A percentile compares a stretch with the other conserved stretches of the same genome.
Conservation (phyloP, 1,284 basidiomycete genomes). For the Naganishia cerealis region DNA sequence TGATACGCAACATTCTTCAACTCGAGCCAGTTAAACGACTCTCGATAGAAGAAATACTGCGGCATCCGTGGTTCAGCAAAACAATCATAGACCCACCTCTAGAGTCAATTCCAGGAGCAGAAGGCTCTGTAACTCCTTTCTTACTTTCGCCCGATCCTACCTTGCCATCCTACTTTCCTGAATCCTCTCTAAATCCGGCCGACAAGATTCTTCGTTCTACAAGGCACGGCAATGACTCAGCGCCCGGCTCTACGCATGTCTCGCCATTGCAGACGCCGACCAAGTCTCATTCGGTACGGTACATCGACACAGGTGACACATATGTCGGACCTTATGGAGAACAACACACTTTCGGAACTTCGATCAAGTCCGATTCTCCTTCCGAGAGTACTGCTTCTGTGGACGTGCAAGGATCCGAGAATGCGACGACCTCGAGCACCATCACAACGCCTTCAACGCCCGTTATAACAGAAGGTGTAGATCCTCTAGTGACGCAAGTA, state of each 20-base stretch:
- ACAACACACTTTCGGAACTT: not conserved
- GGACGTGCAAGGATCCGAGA: slow-evolving; percentile 43
- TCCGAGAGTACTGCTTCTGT: slow-evolving; percentile 45
- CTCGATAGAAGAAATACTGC: slow-evolving; percentile 79
- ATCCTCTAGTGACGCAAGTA: not conserved
- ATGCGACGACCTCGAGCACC: slow-evolving; percentile 38
- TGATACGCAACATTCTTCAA: slow-evolving; percentile 77
- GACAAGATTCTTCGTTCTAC: not conserved
- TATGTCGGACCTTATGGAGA: slow-evolving; percentile 24
- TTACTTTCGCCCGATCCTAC: slow-evolving; percentile 39
- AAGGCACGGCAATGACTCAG: slow-evolving; percentile 11
- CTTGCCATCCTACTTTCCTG: slow-evolving; percentile 20
- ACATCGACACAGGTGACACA: slow-evolving; percentile 8
- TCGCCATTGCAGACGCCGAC: slow-evolving; percentile 11
- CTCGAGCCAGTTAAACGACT: slow-evolving; percentile 74
- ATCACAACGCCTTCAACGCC: slow-evolving; percentile 50
- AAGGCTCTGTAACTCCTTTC: slow-evolving; percentile 47
- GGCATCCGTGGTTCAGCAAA: slow-evolving; percentile 80
- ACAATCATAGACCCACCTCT: slow-evolving; percentile 31
- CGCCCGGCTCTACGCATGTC: slow-evolving; percentile 1
- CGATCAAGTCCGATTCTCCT: slow-evolving; percentile 32
- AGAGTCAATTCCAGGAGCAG: slow-evolving; percentile 37
- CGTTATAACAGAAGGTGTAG: slow-evolving; percentile 43
- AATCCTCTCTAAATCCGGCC: not conserved
- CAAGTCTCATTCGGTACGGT: not conserved